Conservation (phyloP, 352 stramenopile genomes). For the Globisporangium cylindrosporum region DNA sequence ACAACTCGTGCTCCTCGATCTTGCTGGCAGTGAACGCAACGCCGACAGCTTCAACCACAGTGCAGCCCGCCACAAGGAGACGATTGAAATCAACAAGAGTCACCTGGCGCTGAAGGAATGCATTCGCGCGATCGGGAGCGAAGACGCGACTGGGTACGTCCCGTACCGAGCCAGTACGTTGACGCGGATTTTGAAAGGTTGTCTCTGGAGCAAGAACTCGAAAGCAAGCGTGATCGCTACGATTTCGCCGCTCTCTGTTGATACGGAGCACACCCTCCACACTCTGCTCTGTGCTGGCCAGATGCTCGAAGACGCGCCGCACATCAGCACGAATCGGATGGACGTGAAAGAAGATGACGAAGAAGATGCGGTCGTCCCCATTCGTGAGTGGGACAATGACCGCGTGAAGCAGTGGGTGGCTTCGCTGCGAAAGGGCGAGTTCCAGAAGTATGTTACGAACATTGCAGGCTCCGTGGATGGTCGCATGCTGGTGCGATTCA, state of each 20-base stretch:
- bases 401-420: constrained; percentile 53
- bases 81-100: constrained; percentile 84
- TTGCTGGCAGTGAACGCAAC: constrained; percentile 73
- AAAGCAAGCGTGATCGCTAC: constrained; percentile 71
- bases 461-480: constrained; percentile 47
- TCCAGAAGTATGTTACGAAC: constrained; percentile 52
- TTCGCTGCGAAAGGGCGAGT: constrained; percentile 41
- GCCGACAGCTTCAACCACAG: constrained; percentile 80
- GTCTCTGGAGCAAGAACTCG: constrained; percentile 56
- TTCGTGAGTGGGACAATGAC: constrained; percentile 67
- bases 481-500: constrained; percentile 60
- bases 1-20: constrained; percentile 57
- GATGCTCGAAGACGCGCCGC: constrained; percentile 60
- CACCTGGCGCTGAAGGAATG: constrained; percentile 82
- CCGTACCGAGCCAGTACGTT: constrained; percentile 70
- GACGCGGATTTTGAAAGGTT: constrained; percentile 75
- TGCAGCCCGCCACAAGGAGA: constrained; percentile 64
- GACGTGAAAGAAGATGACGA: constrained; percentile 50
- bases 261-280: constrained; percentile 82
- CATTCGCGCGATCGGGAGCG: constrained; percentile 60
- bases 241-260: constrained; percentile 69
- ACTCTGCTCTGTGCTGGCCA: constrained; percentile 69
- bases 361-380: constrained; percentile 27
- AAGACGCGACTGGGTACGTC: constrained; percentile 55
- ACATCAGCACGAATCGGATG: constrained; percentile 54